Evolutionary conservation across 805 yeast species (phyloP).

Genomic region (Suhomyces faveliae): DNA sequence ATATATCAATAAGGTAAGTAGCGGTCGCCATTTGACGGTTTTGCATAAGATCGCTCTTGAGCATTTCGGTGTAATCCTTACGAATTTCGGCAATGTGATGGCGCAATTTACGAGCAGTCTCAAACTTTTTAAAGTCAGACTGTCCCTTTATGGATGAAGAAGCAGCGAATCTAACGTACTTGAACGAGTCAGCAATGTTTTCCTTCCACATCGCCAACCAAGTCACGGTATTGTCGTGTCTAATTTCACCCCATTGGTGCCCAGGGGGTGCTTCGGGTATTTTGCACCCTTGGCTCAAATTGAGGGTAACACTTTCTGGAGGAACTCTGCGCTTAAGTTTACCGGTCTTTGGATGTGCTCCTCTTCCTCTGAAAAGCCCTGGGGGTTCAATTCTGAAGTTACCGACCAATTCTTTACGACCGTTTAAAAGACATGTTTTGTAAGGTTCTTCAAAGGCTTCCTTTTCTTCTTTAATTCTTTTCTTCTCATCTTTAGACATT

Average conservation of each 20-base stretch:
- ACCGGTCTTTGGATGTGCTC: slow-evolving; percentile 96
- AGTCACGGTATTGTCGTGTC: slow-evolving; percentile 84
- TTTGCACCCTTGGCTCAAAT: slow-evolving; percentile 67
- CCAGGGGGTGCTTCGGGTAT: slow-evolving; percentile 86
- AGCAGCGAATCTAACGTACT: slow-evolving; percentile 90
- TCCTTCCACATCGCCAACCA: slow-evolving; percentile 99
- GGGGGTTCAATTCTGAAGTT: slow-evolving; percentile 96
- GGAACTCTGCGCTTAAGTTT: slow-evolving; percentile 78
- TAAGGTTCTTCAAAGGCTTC: slow-evolving; percentile 77
- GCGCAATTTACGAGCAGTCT: slow-evolving; percentile 85
- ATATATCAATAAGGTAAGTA: slow-evolving; percentile 84
- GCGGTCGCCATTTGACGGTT: slow-evolving; percentile 93
- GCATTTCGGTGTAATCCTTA: slow-evolving; percentile 64
- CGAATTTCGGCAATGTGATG: slow-evolving; percentile 71
- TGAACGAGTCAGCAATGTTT: slow-evolving; percentile 76
- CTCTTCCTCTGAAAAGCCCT: slow-evolving; percentile 92
- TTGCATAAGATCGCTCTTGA: slow-evolving; percentile 74
- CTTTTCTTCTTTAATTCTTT: slow-evolving; percentile 64
- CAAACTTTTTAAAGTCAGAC: slow-evolving; percentile 88
- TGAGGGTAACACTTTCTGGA: slow-evolving; percentile 88
- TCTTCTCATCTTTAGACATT: slow-evolving; percentile 72
- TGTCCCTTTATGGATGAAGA: slow-evolving; percentile 88
- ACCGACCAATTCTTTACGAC: slow-evolving; percentile 88
- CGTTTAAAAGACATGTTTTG: slow-evolving; percentile 78
- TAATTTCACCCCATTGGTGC: slow-evolving; percentile 85